Evolutionary conservation across 352 stramenopile species (phyloP), one percentile per base, ranked within the genome.

Genomic region (Chrysophaeum taylorii): DNA sequence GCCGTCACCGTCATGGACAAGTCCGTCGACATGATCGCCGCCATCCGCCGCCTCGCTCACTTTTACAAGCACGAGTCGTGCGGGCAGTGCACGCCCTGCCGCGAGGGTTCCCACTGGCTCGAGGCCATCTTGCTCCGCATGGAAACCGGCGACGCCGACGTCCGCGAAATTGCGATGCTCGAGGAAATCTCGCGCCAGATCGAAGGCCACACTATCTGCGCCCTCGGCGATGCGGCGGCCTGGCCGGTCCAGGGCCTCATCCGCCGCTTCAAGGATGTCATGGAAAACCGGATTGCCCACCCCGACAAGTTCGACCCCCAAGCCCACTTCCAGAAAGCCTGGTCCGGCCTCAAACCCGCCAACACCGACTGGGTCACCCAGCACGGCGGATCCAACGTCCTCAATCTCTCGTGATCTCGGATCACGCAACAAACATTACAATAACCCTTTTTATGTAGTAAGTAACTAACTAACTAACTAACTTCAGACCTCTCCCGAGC

Each of bases 11-110:
- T 99, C 79, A 98, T 99, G 80, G 95, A 99, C 84, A 96, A 99
- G 82, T 95, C 89, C 69, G 94, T 98, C 4, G 96, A 99, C 78
- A 98, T 98, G 94, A 93, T 99, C 33, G 93, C 85, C 60, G 94
- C 93, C 33, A 99, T 99, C 78, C 93, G 94, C 57, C 90, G 95
- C 57, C 87, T 98, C 38, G 93, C 94, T 38, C 94, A 99, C 84
- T 99, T 99, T 76, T 99, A 99, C 91, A 96, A 94, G 78, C 95
- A 99, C 83, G 96, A 99, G 82, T 98, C 92, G 72, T 99, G 96
- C 80, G 96, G 96, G 42, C 95, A 99, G 84, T 99, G 96, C 84
- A 99, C 94, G 45, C 95, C 96, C 48, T 99, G 95, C 85, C 91
- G 94, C 76, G 94, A 98, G 80, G 94, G 95, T 69, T 98, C 94